Evolutionary conservation across 2,329 filamentous ascomycete genomes (phyloP), one percentile per base, ranked within the genome.

Genomic region (Ophiostoma sp.): DNA sequence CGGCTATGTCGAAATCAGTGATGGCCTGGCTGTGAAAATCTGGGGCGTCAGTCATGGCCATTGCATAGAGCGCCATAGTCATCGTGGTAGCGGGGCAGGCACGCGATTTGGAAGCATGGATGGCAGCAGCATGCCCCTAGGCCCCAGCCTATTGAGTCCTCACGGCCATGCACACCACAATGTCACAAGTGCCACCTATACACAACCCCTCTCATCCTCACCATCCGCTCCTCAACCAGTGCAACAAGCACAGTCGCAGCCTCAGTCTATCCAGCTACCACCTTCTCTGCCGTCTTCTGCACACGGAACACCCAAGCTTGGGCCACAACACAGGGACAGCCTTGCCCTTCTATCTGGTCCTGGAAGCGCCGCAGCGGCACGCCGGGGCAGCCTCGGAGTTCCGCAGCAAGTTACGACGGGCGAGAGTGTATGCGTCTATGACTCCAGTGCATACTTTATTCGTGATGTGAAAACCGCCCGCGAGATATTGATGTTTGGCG

Each of bases 361-460:
- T 1, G 69, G 66, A 62, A 49, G 55, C 38, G 55, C 58, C 18
- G 69, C 40, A 16, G n/a, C 60, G 8, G 40, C 60, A 42, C 40
- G 55, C 65, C 14, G 62, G 42, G 2, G 64, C 67, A 18, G 69
- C 67, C 9, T 70, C 63, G 5, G n/a, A 36, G 12, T 71, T 67
- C 36, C 66, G 67, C 8, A 41, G 9, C 42, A 44, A 1, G 41
- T 52, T 27, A 40, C 68, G 6, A 52, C 77, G n/a, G 77, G 76
- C 66, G 84, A 87, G 68, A 80, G 79, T 18, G 75, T 84, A 45
- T 93, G 89, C 73, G 90, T 93, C 0, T 89, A 92, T 70, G 92
- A 97, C 76, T 96, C 92, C 71, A 95, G 93, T 18, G 94, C 92
- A 0, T 98, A 93, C 78, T 98, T 99, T 77, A 90, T 99, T 72